phyloP scores from a whole-genome alignment of 495 filamentous ascomycete genomes.

The Filosporella fistucella region DNA sequence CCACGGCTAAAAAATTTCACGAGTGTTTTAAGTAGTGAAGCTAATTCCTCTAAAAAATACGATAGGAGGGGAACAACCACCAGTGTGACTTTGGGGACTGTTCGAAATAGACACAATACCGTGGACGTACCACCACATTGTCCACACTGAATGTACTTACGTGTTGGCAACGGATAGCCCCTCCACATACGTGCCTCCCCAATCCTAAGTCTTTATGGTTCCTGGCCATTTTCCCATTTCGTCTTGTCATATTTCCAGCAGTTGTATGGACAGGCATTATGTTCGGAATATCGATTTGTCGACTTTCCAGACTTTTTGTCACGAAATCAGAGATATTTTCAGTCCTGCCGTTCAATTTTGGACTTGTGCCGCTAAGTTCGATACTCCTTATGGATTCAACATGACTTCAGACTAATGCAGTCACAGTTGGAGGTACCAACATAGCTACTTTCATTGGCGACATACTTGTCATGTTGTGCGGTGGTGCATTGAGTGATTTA shows the following conservation, averaged over 20 bases:
- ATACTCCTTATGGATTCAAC: too few relatives aligned
- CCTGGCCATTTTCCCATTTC: slow-evolving; percentile 33
- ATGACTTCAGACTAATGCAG: too few relatives aligned
- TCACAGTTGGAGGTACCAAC: slow-evolving; percentile 34
- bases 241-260: slow-evolving; percentile 29
- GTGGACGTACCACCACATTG: too few relatives aligned
- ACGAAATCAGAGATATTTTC: slow-evolving; percentile 31
- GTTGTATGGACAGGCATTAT: slow-evolving; percentile 34
- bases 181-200: slow-evolving; percentile 18
- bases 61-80: too few relatives aligned
- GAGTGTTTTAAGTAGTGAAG: too few relatives aligned
- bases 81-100: too few relatives aligned
- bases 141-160: too few relatives aligned
- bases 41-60: too few relatives aligned
- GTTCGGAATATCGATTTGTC: slow-evolving; percentile 29
- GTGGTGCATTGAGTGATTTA: slow-evolving; percentile 37
- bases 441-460: slow-evolving; percentile 35
- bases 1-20: too few relatives aligned
- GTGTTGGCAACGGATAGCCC: slow-evolving; percentile 15
- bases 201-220: slow-evolving; percentile 17
- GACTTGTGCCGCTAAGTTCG: too few relatives aligned
- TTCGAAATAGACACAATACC: too few relatives aligned
- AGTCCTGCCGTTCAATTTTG: slow-evolving; percentile 34
- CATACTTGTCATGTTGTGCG: slow-evolving; percentile 31
- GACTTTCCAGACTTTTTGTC: slow-evolving; percentile 32